Evolutionary conservation across 2,329 filamentous ascomycete species (phyloP), one percentile per base, ranked within the genome.

Genomic region (Ophiobolus disseminans): DNA sequence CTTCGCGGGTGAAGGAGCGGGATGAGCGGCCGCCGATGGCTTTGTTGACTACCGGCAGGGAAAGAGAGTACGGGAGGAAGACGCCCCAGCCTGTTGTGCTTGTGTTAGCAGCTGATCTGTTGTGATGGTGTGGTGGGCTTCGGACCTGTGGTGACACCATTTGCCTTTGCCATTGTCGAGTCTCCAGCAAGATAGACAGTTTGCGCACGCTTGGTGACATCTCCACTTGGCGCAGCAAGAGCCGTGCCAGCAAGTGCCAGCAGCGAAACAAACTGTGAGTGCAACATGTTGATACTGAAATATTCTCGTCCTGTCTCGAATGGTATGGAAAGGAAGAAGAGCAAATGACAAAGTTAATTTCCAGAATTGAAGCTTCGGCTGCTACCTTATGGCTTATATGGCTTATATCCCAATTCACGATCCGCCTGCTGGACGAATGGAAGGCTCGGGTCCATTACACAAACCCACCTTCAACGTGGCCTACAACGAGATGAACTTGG

Each of bases 1-100:
- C 83, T 72, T 90, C 86, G 38, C 83, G 80, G 1, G 81, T 86
- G 72, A 80, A 90, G 17, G 84, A 87, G 37, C 86, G 80, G 1
- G 86, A 85, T 20, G 82, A 86, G 40, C 86, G 83, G 16, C 87
- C 87, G 7, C 78, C 85, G 14, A 87, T 80, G 23, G 87, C 87
- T 43, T 82, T 75, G 76, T 90, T 90, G 56, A 82, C 76, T 5
- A 88, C 80, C 0, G 75, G 70, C 21, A 77, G 64, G 9, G 76
- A 73, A 46, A 82, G 66, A 32, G 78, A 82, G 62, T 82, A 78
- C 37, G 77, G 74, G 11, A 88, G 75, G 63, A 82, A 85, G 55
- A 81, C 73, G 16, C 85, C 86, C 85, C 86, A 89, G 34, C 86
- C 86, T 79, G 9, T 19, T 25, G n/a, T 22, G 9, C 19, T 11